Evolutionary conservation across 169 alveolate genomes (phyloP).

Genomic region (Eimeria maxima): DNA sequence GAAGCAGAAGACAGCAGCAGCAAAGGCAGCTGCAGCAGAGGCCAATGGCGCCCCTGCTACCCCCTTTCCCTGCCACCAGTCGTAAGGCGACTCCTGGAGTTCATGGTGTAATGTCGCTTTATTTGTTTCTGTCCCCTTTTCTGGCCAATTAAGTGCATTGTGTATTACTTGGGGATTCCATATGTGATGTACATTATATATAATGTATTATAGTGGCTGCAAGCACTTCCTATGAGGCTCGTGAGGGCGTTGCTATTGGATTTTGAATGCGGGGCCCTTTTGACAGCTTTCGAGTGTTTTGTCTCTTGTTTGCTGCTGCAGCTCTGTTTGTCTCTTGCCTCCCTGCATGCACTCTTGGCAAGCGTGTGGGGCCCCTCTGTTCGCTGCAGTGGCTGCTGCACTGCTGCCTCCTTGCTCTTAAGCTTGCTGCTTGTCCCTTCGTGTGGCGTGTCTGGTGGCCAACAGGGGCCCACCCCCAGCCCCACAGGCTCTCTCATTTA

Average conservation of each 20-base stretch:
- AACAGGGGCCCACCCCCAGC: background rate
- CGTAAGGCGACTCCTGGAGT: background rate
- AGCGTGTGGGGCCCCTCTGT: conserved; percentile 29
- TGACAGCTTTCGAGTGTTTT: background rate
- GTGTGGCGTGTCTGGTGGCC: conserved; percentile 43
- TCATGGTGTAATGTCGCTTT: background rate
- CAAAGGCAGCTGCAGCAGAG: background rate
- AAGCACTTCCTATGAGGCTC: background rate
- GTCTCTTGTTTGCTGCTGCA: background rate
- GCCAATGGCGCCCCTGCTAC: background rate
- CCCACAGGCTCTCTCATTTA: background rate
- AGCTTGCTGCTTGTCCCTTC: conserved; percentile 20
- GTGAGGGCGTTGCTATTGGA: no score
- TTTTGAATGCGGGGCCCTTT: background rate
- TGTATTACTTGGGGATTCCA: background rate
- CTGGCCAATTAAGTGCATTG: background rate
- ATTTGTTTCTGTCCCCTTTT: background rate
- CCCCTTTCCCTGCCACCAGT: background rate
- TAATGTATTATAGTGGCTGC: background rate
- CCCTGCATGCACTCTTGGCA: background rate
- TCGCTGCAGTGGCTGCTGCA: conserved; percentile 52
- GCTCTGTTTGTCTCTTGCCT: background rate
- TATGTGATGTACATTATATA: background rate
- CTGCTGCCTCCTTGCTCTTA: conserved; percentile 38
- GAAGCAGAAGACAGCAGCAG: conserved; percentile 34